Evolutionary conservation across 176 grass and related monocot species (phyloP).

Genomic region (Coix lacrymajobi): DNA sequence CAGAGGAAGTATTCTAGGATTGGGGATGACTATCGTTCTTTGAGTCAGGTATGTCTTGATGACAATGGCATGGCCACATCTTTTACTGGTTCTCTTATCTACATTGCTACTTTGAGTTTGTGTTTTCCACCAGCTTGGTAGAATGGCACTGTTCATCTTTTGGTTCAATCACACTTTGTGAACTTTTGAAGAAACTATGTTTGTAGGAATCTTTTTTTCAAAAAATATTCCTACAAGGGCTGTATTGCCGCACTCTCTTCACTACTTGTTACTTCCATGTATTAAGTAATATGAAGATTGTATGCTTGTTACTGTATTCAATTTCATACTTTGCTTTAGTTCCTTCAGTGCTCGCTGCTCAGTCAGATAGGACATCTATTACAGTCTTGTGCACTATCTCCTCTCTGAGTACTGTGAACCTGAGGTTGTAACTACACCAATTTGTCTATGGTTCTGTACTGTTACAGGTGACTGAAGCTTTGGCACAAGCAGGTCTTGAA

Average conservation of each 20-base stretch:
- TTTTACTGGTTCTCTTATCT: not conserved
- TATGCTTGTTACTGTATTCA: not conserved
- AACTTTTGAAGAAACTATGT: conserved; percentile 3
- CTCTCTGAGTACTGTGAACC: not conserved
- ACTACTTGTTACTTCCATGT: not conserved
- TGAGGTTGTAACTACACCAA: not conserved
- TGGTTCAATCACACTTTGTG: not conserved
- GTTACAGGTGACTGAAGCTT: conserved; percentile 79
- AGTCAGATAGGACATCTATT: not conserved
- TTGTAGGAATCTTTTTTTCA: not conserved
- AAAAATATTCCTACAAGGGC: not conserved
- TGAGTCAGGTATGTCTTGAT: conserved; percentile 58
- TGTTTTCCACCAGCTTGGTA: not conserved
- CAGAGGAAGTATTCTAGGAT: conserved; percentile 75
- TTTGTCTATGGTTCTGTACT: conserved; percentile 11
- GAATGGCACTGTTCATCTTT: not conserved
- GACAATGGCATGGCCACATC: not conserved
- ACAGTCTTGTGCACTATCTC: not conserved
- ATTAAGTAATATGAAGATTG: not conserved
- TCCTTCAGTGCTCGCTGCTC: not conserved
- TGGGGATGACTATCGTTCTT: conserved; percentile 67
- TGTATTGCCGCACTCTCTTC: not conserved
- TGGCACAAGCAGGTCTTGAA: conserved; percentile 85
- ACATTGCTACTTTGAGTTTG: not conserved
- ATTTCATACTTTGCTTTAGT: not conserved